Base-by-base conservation (phyloP, 441 rosid genomes). In the Adansonia madagascariensis region DNA sequence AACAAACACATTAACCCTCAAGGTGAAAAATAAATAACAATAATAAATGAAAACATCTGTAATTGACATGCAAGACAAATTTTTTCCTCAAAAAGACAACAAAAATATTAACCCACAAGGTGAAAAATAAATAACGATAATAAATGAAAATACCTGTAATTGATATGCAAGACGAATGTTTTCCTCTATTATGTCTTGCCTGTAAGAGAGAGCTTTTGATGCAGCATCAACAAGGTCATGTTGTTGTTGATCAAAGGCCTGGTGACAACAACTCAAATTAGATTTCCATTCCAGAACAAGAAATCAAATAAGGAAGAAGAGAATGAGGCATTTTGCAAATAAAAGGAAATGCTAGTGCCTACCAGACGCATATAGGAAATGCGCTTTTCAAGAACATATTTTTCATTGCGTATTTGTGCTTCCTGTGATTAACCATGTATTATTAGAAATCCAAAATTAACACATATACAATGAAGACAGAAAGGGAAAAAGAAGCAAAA, bases 221-320 rank as follows among this genome's bases (percentile, higher is more conserved):
- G 98, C 94, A 78, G 99, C 97, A 91, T 97, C 99, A 74, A 94
- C 93, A 75, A 93, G 97, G 81, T 97, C 99, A 75, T 94, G 97
- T 69, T 94, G 99, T 75, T 97, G 98, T 82, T 93, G 99, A 88
- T 94, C 99, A 86, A 97, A 97, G 85, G 98, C 99, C 99, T 97
- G 81, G 71, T 59, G 79, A 59, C 68, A 78, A 70, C 78, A 81
- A 79, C 20, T 47, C 70, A 18, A 43, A 52, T 20, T 75, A 52
- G 2, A 44, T 24, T 46, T 11, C 50, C 55, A 57, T 12, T 73
- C 56, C 68, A 5, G 53, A 59, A 39, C 11, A 73, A 64, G 62
- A 75, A 66, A 68, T n/a, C 49, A 47, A 64, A 50, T 64, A 57
- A 77, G 74, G 72, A 64, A 71, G 65, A 62, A 69, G 70, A 63